Evolutionary conservation across 495 filamentous ascomycete species (phyloP), one percentile per base, ranked within the genome.

Genomic region (Penicillium maclennaniae): DNA sequence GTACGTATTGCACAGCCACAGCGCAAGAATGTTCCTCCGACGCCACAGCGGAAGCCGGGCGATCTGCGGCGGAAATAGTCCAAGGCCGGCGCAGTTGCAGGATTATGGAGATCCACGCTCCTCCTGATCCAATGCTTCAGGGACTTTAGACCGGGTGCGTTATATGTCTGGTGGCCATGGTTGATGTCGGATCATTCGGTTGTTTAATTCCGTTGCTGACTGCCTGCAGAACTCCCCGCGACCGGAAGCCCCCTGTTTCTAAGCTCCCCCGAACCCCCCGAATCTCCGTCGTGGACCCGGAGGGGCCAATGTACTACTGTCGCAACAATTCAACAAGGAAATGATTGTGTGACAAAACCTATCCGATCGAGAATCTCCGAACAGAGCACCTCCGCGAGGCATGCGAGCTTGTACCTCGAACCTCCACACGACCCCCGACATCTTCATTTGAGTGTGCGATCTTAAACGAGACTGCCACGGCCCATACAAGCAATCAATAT

Each of bases 41-140:
- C 51, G 58, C 65, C 63, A 66, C 58, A 59, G 64, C 56, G 59
- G 62, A 65, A 59, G 51, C 44, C 53, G 56, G 53, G 58, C 61
- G 70, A 70, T 71, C 67, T 64, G 56, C 69, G 53, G 61, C 65
- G 68, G 64, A 67, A 68, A 62, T 68, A 65, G 61, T 65, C 65
- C 49, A 55, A 62, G 55, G 60, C 54, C 52, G 46, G 61, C 38
- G 59, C 52, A 47, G 45, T 46, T 20, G 47, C 38, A 37, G 40
- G 53, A 39, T 56, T 46, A 58, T 54, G 49, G 48, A 26, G 55
- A 41, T 46, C 43, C 51, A 39, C 36, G 51, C 49, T 49, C 43
- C 26, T 51, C 45, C 36, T 50, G 25, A 44, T 55, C 41, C 40
- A 49, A n/a, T 44, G 49, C 28, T 53, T 39, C 19, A 20, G 15